Conservation (phyloP, 2,329 filamentous ascomycete genomes). For the Aspergillus quadrilineatus region DNA sequence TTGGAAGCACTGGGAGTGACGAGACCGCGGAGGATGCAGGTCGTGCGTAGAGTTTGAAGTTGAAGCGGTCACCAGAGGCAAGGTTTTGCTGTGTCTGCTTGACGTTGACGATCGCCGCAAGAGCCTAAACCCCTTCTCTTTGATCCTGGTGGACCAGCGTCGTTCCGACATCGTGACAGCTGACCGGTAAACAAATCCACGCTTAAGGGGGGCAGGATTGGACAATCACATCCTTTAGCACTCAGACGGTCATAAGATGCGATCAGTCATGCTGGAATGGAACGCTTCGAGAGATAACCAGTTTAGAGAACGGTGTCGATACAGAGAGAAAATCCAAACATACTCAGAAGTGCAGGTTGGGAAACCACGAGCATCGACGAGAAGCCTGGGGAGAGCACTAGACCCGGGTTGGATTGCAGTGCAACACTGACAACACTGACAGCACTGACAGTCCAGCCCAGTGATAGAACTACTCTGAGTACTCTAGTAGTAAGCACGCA, state of each 20-base stretch:
- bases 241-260: constrained; percentile 13
- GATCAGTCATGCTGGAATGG: background rate
- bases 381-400: background rate
- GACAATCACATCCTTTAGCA: constrained; percentile 6
- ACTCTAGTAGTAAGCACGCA: too few relatives aligned
- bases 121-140: constrained; percentile 29
- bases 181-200: background rate
- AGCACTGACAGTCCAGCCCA: background rate
- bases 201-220: background rate
- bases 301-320: background rate
- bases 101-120: constrained; percentile 38
- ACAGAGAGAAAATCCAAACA: background rate
- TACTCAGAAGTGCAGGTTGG: background rate
- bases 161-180: constrained; percentile 32
- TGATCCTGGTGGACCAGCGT: constrained; percentile 36
- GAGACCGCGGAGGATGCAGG: background rate
- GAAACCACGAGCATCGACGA: too few relatives aligned
- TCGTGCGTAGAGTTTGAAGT: constrained; percentile 8
- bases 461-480: too few relatives aligned
- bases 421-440: background rate
- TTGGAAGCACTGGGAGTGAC: background rate
- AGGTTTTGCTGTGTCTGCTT: constrained; percentile 13
- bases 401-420: background rate
- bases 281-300: background rate
- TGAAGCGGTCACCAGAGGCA: constrained; percentile 8